Base-by-base conservation (phyloP, 768 basidiomycete genomes). In the Jaapia argillacea region DNA sequence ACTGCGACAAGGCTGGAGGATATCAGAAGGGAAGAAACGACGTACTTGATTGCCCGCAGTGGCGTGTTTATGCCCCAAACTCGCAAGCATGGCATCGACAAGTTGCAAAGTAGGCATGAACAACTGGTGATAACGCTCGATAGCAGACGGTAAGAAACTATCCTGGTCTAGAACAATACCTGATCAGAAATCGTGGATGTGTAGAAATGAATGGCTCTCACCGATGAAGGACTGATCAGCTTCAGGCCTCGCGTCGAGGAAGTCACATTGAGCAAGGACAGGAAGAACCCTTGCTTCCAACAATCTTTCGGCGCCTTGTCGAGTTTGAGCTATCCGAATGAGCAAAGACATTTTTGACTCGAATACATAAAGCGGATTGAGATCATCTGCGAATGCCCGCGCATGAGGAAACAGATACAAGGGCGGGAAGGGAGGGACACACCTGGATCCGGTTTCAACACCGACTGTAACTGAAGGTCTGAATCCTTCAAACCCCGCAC, bases 331-430 rank as follows among this genome's bases (percentile, higher is more conserved):
- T 64, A 96, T 77, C 24, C 89, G 76, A 22, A 85, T 75, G 46
- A 97, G 78, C 48, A 96, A 65, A 3, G 92, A 87, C 77, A 94
- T 82, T 62, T 94, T 94, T 12, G 92, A 78, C 57, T 97, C 94
- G 53, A 91, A 97, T 12, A 97, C 86, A 61, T 96, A 98, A 31
- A 93, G 68, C 0, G 89, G 71, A 54, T 94, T 93, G 24, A 98
- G 63, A 46, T 92, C 87, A 50, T 89, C 94, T 94, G 51, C 1
- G 47, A 44, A 43, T 27, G 37, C 12, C 13, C 27, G 6, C 4
- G 6, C 4, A 40, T 24, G n/a, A 33, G 26, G 42, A 35, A 40
- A 45, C n/a, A n/a, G n/a, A 26, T 36, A 18, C 20, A 41, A 21
- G 3, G 31, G 16, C 37, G 35, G 27, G 24, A 24, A 24, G 18